Base-by-base conservation (phyloP, 208 protist species). In the Angomonas desouzai region DNA sequence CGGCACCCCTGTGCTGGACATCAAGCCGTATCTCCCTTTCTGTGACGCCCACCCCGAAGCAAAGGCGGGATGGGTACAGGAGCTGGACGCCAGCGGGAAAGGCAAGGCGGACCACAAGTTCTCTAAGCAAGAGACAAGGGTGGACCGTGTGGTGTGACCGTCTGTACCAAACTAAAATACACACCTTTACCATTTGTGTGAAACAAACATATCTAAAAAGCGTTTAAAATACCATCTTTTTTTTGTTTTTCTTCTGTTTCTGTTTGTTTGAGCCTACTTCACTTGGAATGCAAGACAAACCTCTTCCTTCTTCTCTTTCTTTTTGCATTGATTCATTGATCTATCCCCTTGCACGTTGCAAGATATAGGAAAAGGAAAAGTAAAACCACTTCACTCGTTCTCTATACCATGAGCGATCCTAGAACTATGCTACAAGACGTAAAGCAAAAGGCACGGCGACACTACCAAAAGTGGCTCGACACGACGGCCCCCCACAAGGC, bases 1-100 rank as follows among this genome's bases (percentile, higher is more conserved):
- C 72, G 93, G 95, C 29, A 99, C 97, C 27, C 96, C 96, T 6
- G 89, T 99, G 53, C 75, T 99, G 22, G 97, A 99, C 66, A 96
- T 99, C 62, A 99, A 99, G 76, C 96, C 96, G 2, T 98, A 98
- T 55, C 61, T 97, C 28, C 85, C 87, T 6, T 93, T 90, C 71
- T 95, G 85, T 61, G 89, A 97, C 55, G 80, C 85, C 9, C 83
- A 93, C 68, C 83, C 87, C 0, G 48, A 87, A 13, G 87, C 88
- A 28, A 77, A 78, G 27, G 79, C 78, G 18, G 88, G 89, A 1
- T 95, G 89, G 89, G 87, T 97, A 22, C 73, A 89, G 48, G 79
- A 72, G 69, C 68, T 96, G 40, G 81, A 95, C 20, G 70, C 64
- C 2, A 85, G 75, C 28, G 89, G 89, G 0, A 66, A 74, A 20